Base-by-base conservation (phyloP, 768 basidiomycete genomes). In the Agrocybe chaxingu region DNA sequence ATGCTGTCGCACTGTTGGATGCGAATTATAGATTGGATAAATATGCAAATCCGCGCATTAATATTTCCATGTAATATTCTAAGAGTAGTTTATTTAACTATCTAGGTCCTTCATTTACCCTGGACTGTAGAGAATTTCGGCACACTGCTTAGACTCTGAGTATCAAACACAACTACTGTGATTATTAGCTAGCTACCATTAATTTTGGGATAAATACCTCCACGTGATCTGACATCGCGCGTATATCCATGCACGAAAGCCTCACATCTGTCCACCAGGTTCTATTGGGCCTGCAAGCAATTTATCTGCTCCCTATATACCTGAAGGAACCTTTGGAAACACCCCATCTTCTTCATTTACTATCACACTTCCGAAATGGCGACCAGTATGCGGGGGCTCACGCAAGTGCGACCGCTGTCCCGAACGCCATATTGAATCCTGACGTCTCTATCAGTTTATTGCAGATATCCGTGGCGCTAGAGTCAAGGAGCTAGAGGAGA, bases 381-480 rank as follows among this genome's bases (percentile, higher is more conserved):
- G 52, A 81, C 91, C 52, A 83, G 74, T 51, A 96, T 95, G 93
- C 81, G 93, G 51, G 93, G 93, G 38, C 75, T 97, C 48, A 96
- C 93, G 51, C 93, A 96, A 79, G 93, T 89, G 52, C 60, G 82
- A 43, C n/a, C 31, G 13, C 50, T 59, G 42, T 40, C n/a, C 45
- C 35, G 42, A 12, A 12, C 41, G 45, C 16, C 24, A 11, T 18
- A 7, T 41, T 16, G 33, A 19, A 37, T 41, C 45, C 57, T 64
- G 40, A 66, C 37, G 13, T 32, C 41, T 50, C 24, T 16, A 44
- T 39, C 48, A 97, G 94, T 97, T 98, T 79, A 99, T 99, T 67
- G 95, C 96, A 66, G 97, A 99, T 70, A 91, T 99, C 62, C 89
- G 97, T 50, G 94, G 97, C 44, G 96, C 96, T 44, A 78, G 96